Base-by-base conservation (phyloP, 768 basidiomycete genomes). In the Mrakia frigida region DNA sequence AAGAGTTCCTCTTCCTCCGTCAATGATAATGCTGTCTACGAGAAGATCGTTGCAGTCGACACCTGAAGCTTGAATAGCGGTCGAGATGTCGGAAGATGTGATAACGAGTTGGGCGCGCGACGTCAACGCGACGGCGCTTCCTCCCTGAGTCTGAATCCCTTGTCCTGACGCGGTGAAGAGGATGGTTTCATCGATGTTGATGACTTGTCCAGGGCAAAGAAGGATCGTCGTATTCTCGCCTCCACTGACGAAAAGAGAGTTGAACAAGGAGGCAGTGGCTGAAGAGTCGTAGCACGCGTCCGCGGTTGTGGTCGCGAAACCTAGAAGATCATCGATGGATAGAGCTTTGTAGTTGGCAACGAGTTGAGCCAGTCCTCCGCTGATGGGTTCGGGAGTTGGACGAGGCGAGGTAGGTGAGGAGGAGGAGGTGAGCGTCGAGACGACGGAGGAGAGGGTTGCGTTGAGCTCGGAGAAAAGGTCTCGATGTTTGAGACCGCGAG, bases 61-160 rank as follows among this genome's bases (percentile, higher is more conserved):
- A 31, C 53, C 72, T 28, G 6, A 11, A 25, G 21, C 37, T n/a
- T 52, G n/a, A n/a, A 41, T 63, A 1, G 73, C 73, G 10, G 60
- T 46, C 41, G 73, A 74, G 61, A 67, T 63, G 61, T 18, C 18
- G 0, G 73, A 33, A 31, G 28, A 35, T 3, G 46, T 28, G 50
- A 67, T 65, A 1, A 23, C 6, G 28, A 74, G 61, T 6, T 28
- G 25, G 1, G 73, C 73, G 25, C 61, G 60, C 4, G 7, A 28
- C 46, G 60, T 2, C 6, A 59, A 31, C 5, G 59, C 50, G 41
- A 74, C 61, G 9, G 23, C 35, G 21, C n/a, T 35, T 16, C 73
- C 73, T 10, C 73, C 61, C 1, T 59, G 73, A 9, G 73, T 74
- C 23, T 53, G 73, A 6, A 74, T 59, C 3, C 39, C 46, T 33